phyloP scores from a whole-genome alignment of 1,284 basidiomycete species.

The Fomitopsis palustris region DNA sequence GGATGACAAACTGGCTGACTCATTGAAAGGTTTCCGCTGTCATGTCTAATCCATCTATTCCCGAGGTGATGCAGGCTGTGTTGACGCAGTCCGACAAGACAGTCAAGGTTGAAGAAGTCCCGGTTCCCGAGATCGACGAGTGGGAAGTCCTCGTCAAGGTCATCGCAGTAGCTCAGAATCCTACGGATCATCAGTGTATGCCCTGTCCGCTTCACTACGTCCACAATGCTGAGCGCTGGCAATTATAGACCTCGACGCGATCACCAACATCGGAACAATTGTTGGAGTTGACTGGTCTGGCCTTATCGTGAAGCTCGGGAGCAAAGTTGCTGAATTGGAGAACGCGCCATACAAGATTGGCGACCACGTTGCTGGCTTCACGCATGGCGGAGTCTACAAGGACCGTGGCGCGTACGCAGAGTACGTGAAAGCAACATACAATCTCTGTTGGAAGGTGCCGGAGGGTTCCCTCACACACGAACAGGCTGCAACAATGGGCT shows the following conservation, averaged over 20 bases:
- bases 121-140: constrained; percentile 2
- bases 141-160: constrained; percentile 6
- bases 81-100: constrained; percentile 1
- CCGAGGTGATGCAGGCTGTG: background rate
- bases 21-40: too few relatives aligned
- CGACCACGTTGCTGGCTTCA: constrained; percentile 20
- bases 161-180: constrained; percentile 11
- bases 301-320: constrained; percentile 18
- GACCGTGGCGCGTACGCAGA: constrained; percentile 32
- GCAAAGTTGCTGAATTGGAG: constrained; percentile 11
- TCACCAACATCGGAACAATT: constrained; percentile 11
- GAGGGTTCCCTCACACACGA: constrained; percentile 22
- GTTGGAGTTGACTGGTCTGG: constrained; percentile 22
- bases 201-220: background rate
- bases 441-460: constrained; percentile 30
- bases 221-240: too few relatives aligned
- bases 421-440: constrained; percentile 32
- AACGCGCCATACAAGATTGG: constrained; percentile 8
- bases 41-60: background rate
- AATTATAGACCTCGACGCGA: too few relatives aligned
- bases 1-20: too few relatives aligned
- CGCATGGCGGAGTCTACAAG: constrained; percentile 13
- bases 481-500: constrained; percentile 35
- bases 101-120: constrained; percentile 2
- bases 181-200: constrained; percentile 11